These are phyloP conservation scores for Leccinum obscurum DNA, from an alignment of 768 basidiomycete species.

Conservation along the genomic window DNA sequence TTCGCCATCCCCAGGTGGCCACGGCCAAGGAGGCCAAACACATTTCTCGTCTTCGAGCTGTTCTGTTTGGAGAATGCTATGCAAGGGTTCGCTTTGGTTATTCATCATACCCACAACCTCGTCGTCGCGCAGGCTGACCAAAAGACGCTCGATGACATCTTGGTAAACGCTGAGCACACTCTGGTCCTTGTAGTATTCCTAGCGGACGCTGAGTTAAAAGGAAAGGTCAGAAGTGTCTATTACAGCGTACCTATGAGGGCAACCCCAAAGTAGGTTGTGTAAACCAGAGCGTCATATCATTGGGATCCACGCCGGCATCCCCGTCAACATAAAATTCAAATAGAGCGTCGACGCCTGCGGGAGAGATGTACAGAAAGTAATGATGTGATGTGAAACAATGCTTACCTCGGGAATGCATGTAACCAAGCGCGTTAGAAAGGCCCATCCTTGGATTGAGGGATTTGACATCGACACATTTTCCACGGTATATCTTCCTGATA, in stretches of 20 bases:
- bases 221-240: background rate
- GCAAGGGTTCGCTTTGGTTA: slow-evolving; percentile 15
- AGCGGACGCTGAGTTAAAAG: slow-evolving; percentile 2
- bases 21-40: slow-evolving; percentile 80
- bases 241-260: slow-evolving; percentile 69
- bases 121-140: slow-evolving; percentile 57
- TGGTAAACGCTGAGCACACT: slow-evolving; percentile 68
- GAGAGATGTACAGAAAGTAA: background rate
- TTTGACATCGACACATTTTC: slow-evolving; percentile 44
- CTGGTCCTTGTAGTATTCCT: slow-evolving; percentile 91
- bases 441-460: slow-evolving; percentile 44
- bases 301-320: slow-evolving; percentile 83
- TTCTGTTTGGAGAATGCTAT: slow-evolving; percentile 39
- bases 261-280: slow-evolving; percentile 79
- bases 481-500: slow-evolving; percentile 59
- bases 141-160: slow-evolving; percentile 63
- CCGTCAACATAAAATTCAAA: slow-evolving; percentile 88
- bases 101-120: slow-evolving; percentile 23
- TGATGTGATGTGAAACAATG: slow-evolving; percentile 1
- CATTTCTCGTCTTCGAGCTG: slow-evolving; percentile 32
- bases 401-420: slow-evolving; percentile 82
- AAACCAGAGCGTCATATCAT: slow-evolving; percentile 83
- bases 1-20: slow-evolving; percentile 82
- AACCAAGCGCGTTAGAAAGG: slow-evolving; percentile 81
- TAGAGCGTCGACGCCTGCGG: slow-evolving; percentile 69